Evolutionary conservation across 148 eudicot species (phyloP).

Genomic region (Mesembryanthemum crystallinum): DNA sequence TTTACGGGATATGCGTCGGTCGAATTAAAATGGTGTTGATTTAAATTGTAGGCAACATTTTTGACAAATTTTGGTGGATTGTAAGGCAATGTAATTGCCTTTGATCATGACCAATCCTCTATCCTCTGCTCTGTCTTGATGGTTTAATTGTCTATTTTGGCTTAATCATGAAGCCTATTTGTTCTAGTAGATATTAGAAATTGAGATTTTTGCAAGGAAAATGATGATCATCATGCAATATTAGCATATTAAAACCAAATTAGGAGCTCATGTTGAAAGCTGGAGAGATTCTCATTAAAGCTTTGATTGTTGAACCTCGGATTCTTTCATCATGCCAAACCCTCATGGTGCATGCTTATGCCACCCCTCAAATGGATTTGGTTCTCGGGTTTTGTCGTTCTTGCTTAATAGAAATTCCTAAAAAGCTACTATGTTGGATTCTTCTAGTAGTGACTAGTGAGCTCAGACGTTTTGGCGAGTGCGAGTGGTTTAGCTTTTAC

Average conservation of each 20-base stretch:
- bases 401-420: not conserved
- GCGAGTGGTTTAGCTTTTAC: not conserved
- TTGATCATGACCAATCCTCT: slow-evolving; percentile 8
- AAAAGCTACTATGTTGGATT: not conserved
- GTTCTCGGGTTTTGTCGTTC: not conserved
- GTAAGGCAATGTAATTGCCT: slow-evolving; percentile 7
- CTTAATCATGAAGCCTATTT: not conserved
- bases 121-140: slow-evolving; percentile 16
- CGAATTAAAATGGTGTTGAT: slow-evolving; percentile 8
- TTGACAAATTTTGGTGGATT: slow-evolving; percentile 5
- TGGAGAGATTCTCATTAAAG: not conserved
- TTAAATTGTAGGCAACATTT: slow-evolving; percentile 13
- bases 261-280: not conserved
- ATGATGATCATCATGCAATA: not conserved
- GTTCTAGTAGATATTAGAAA: not conserved
- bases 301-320: not conserved
- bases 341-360: not conserved
- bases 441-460: not conserved
- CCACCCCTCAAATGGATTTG: not conserved
- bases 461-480: not conserved
- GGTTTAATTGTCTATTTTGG: not conserved
- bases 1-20: slow-evolving; percentile 12
- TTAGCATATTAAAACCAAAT: not conserved
- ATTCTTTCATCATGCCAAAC: not conserved
- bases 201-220: not conserved